phyloP scores from a whole-genome alignment of 345 rosid species.

The Populus deltoides region DNA sequence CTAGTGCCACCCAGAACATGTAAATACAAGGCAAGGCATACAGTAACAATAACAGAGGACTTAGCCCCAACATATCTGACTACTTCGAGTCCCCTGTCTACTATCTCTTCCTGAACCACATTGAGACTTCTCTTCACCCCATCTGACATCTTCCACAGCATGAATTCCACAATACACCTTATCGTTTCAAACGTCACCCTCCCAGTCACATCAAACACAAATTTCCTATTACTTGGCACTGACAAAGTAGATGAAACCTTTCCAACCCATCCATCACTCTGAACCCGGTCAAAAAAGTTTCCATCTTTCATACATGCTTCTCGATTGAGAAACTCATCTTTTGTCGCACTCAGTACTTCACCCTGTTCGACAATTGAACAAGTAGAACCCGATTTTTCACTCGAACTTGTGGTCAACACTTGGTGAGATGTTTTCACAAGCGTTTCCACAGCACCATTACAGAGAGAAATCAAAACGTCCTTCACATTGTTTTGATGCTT shows the following conservation, averaged over 20 bases:
- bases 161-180: conserved; percentile 55
- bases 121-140: conserved; percentile 47
- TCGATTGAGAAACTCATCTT: conserved; percentile 17
- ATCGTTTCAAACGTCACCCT: conserved; percentile 75
- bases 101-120: conserved; percentile 53
- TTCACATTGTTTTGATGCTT: conserved; percentile 59
- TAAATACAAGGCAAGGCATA: conserved; percentile 75
- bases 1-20: conserved; percentile 51
- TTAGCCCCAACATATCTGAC: conserved; percentile 63
- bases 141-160: conserved; percentile 62
- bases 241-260: conserved; percentile 58
- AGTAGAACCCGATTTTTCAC: conserved; percentile 12
- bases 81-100: conserved; percentile 63
- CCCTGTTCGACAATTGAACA: conserved; percentile 30
- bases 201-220: conserved; percentile 89
- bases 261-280: conserved; percentile 47
- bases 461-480: conserved; percentile 70
- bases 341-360: conserved; percentile 15
- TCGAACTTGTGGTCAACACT: conserved; percentile 48
- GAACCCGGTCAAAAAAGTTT: conserved; percentile 31
- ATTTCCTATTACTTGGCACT: conserved; percentile 67
- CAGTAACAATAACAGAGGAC: conserved; percentile 64
- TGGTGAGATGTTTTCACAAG: conserved; percentile 76
- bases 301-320: conserved; percentile 26
- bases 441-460: conserved; percentile 76